A percentile compares a stretch with the other conserved stretches of the same genome.
Evolutionary conservation across 805 yeast genomes (phyloP).

Genomic region (Saturnispora hagleri): DNA sequence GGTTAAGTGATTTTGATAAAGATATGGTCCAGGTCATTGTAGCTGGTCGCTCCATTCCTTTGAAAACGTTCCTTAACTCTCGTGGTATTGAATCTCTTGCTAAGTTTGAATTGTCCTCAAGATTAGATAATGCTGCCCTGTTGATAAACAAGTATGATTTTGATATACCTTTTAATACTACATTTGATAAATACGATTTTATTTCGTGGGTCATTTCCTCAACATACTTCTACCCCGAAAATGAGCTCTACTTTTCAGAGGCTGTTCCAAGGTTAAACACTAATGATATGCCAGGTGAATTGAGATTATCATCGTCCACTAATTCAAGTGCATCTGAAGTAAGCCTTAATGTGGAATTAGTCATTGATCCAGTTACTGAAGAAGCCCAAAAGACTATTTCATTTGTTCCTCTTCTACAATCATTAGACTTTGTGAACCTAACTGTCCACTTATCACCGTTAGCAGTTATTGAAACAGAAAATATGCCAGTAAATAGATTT

Average conservation of each 20-base stretch:
- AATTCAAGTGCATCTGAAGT: constrained; percentile 3
- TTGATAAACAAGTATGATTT: background rate
- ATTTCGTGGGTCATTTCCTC: constrained; percentile 15
- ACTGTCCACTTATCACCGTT: constrained; percentile 54
- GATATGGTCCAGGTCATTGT: constrained; percentile 15
- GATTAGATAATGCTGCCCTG: constrained; percentile 4
- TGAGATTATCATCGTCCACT: background rate
- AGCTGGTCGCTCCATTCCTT: constrained; percentile 44
- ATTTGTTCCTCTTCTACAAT: constrained; percentile 28
- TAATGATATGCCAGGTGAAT: constrained; percentile 5
- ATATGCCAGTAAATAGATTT: constrained; percentile 46
- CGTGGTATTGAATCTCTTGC: constrained; percentile 6
- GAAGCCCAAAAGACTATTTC: constrained; percentile 54
- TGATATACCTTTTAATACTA: background rate
- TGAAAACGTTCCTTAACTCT: background rate
- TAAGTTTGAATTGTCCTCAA: constrained; percentile 9
- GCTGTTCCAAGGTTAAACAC: constrained; percentile 18
- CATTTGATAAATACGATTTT: constrained; percentile 16
- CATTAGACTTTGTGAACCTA: constrained; percentile 43
- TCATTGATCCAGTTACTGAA: constrained; percentile 69
- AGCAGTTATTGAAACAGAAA: constrained; percentile 17
- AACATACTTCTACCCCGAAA: constrained; percentile 25
- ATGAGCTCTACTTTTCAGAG: constrained; percentile 16
- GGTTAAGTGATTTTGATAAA: background rate
- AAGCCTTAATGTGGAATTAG: constrained; percentile 43